phyloP scores from a whole-genome alignment of 345 rosid species.

The Orychophragmus violaceus region DNA sequence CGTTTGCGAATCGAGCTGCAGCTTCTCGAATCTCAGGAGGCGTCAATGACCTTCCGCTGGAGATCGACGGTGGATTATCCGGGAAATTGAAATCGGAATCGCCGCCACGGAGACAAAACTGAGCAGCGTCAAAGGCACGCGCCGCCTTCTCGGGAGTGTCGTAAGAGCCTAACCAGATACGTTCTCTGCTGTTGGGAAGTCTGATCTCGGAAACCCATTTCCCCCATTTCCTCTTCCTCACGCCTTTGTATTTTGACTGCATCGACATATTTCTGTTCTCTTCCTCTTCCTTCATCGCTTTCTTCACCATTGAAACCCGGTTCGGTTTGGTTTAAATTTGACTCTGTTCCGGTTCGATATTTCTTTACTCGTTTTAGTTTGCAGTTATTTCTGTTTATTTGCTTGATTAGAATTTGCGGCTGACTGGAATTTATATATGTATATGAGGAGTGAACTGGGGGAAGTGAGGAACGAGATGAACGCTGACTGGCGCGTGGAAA shows the following conservation, averaged over 20 bases:
- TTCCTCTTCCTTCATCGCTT: constrained; percentile 12
- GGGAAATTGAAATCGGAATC: constrained; percentile 67
- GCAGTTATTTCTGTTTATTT: constrained; percentile 10
- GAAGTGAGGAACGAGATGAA: constrained; percentile 1
- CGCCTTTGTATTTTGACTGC: constrained; percentile 63
- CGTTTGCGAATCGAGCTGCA: constrained; percentile 50
- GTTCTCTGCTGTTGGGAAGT: constrained; percentile 68
- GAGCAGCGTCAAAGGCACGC: constrained; percentile 81
- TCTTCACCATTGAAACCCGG: constrained; percentile 14
- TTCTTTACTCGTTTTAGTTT: neutral
- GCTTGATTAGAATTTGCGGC: constrained; percentile 17
- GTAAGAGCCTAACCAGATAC: constrained; percentile 86
- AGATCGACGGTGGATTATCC: constrained; percentile 52
- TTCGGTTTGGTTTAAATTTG: neutral
- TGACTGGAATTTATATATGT: neutral
- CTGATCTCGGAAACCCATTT: constrained; percentile 89
- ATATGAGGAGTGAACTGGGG: constrained; percentile 2
- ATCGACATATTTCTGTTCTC: neutral
- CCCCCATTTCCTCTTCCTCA: constrained; percentile 88
- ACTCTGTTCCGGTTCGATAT: constrained; percentile 4
- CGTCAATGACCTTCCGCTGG: constrained; percentile 42
- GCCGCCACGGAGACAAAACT: constrained; percentile 66
- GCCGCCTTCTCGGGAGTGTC: constrained; percentile 78
- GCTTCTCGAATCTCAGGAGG: constrained; percentile 53
- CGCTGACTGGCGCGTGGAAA: constrained; percentile 25